Evolutionary conservation across 2,329 filamentous ascomycete genomes (phyloP), one percentile per base, ranked within the genome.

Genomic region (Xylaria arbuscula): DNA sequence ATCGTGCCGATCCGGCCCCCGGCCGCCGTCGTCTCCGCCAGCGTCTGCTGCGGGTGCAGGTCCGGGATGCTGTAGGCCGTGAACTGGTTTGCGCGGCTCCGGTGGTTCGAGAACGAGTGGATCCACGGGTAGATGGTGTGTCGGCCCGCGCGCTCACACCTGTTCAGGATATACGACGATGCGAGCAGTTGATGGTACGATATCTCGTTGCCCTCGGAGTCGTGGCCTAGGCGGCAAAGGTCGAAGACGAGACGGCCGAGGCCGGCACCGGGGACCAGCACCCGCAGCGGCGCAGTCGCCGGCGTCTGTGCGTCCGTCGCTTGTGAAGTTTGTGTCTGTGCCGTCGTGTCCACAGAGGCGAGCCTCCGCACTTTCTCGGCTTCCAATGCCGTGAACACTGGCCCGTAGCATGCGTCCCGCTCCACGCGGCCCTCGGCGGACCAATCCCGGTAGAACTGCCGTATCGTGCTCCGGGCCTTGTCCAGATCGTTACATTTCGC

Each of bases 381-480:
- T 8, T 85, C 81, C 17, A 99, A 83, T 28, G 89, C 90, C 19
- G 80, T 77, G 67, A 97, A 81, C 7, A 98, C 87, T 0, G 93
- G 93, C 0, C 84, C 86, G 76, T 96, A 97, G 76, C 92, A 93
- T 2, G 89, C 88, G n/a, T 88, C 84, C 47, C 96, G 85, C 82
- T 99, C 97, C 0, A 80, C 77, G 2, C 82, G 83, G 0, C 95
- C 96, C 75, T 92, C 94, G 1, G 84, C 86, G 28, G 93, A 93
- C 96, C 97, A 99, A 79, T 99, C 96, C 17, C 96, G 90, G 80
- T 94, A 98, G 78, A 98, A 93, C 77, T 99, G 96, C 11, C 95
- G 90, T 60, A 99, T 86, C 1, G 94, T 98, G 76, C 93, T 97
- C 70, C 94, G 88, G 1, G 95, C 94, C 81, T 98, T 99, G 78